Base-by-base conservation (phyloP, 495 filamentous ascomycete species). In the Penicillium goetzii region DNA sequence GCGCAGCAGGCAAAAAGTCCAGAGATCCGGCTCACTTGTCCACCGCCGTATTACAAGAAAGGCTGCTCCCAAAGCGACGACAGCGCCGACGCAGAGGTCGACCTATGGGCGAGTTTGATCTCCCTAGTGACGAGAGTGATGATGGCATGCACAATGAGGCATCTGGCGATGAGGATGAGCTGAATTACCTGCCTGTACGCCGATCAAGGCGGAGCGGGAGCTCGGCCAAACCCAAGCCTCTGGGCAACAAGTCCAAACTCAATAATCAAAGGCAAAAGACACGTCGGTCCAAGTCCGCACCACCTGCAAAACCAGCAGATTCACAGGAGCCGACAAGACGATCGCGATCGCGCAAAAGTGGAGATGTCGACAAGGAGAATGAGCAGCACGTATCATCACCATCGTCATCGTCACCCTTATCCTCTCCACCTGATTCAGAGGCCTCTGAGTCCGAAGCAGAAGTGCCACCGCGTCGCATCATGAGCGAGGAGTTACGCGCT, bases 31-130 rank as follows among this genome's bases (percentile, higher is more conserved):
- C 75, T 34, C 72, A 78, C 67, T 58, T 83, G 23, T 69, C 84
- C 5, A 86, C 84, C 0, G 78, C 78, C 15, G 63, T 72, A 51
- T 70, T 86, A 25, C 82, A 84, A 71, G 62, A 74, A 45, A 74
- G 76, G 55, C 69, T 85, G 26, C 78, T 84, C 23, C 80, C 82
- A 38, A 70, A 78, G 28, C 73, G 82, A 19, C 75, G 74, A n/a
- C 72, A 73, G 32, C 68, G 61, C n/a, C 74, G 62, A 53, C 68
- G 66, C 50, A 64, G 71, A 67, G 69, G 59, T 32, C 52, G 52
- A 6, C 55, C 65, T 25, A 50, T n/a, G 4, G 62, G 32, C 9
- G 61, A 66, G n/a, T 56, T 68, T 40, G 74, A 74, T 11, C 25
- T 68, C 12, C 62, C 70, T 2, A 69, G 64, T 55, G 67, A 69